Conservation (phyloP, 2,329 filamentous ascomycete species). For the Cryoendolithus antarcticus region DNA sequence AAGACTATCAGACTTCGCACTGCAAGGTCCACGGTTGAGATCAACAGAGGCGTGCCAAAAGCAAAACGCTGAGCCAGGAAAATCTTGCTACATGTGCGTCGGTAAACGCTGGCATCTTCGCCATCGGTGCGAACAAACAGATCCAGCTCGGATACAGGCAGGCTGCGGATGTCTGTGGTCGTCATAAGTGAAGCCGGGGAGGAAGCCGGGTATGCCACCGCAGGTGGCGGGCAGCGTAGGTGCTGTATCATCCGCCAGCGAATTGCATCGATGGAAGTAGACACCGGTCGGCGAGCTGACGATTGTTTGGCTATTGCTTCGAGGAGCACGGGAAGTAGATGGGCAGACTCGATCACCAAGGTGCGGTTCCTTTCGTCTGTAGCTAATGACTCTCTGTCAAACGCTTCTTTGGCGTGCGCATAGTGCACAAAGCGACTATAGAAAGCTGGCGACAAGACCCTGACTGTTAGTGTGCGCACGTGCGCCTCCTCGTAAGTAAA, state of each 20-base stretch:
- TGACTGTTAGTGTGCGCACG: conserved; percentile 39
- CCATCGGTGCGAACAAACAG: conserved; percentile 19
- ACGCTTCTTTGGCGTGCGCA: conserved; percentile 47
- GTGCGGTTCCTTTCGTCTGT: conserved; percentile 45
- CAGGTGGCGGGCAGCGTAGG: conserved; percentile 29
- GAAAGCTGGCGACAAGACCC: conserved; percentile 51
- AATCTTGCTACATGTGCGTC: conserved; percentile 26
- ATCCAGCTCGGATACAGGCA: conserved; percentile 29
- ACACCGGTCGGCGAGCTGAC: neutral
- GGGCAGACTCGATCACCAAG: conserved; percentile 43
- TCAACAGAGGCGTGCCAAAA: conserved; percentile 24
- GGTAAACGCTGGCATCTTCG: conserved; percentile 21
- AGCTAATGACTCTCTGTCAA: conserved; percentile 45
- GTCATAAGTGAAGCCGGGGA: conserved; percentile 7
- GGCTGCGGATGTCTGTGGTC: conserved; percentile 24
- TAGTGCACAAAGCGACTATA: conserved; percentile 56
- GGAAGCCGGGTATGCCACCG: conserved; percentile 24
- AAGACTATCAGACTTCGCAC: conserved; percentile 15
- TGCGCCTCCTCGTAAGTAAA: conserved; percentile 25
- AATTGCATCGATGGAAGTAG: conserved; percentile 12
- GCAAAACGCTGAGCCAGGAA: conserved; percentile 31
- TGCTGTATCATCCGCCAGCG: conserved; percentile 27
- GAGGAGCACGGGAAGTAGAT: conserved; percentile 38
- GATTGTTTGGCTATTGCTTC: conserved; percentile 9
- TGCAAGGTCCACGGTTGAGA: conserved; percentile 17